These are phyloP conservation scores for Takakia lepidozioides DNA, from an alignment of 225 moss, liverwort and hornwort genomes.

Conservation along the genomic window DNA sequence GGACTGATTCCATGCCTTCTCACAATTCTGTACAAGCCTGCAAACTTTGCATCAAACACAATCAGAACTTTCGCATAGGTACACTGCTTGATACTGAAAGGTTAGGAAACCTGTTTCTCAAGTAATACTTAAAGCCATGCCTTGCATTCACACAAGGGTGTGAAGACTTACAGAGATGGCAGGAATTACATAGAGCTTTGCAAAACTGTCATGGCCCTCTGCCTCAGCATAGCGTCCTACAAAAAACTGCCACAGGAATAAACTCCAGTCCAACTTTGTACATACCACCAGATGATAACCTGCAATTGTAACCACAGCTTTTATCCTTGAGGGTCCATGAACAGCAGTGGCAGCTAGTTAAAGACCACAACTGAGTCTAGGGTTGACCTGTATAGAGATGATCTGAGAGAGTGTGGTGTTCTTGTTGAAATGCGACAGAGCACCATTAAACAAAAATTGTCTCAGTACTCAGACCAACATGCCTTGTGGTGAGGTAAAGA, in stretches of 20 bases:
- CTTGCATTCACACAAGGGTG: neutral
- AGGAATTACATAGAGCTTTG: conserved; percentile 58
- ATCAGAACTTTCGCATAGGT: too few relatives aligned
- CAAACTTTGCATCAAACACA: neutral
- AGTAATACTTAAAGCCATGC: too few relatives aligned
- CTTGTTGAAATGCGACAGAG: conserved; percentile 54
- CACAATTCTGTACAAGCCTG: conserved; percentile 74
- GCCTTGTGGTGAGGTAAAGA: conserved; percentile 24
- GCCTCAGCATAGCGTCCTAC: conserved; percentile 78
- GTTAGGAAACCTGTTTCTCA: too few relatives aligned
- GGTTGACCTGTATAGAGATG: conserved; percentile 63
- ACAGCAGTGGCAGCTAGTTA: too few relatives aligned
- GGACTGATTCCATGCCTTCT: conserved; percentile 54
- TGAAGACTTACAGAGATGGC: conserved; percentile 46
- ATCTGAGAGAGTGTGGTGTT: conserved; percentile 47
- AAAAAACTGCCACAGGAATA: neutral
- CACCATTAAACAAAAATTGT: conserved; percentile 84
- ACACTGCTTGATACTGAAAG: too few relatives aligned
- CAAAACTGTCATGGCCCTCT: conserved; percentile 58
- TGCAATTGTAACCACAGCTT: neutral
- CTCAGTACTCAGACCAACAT: conserved; percentile 83
- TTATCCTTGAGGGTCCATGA: too few relatives aligned
- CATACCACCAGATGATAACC: neutral
- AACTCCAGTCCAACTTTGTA: neutral
- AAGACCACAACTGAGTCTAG: too few relatives aligned